These are phyloP conservation scores for Candida sp. DNA, from an alignment of 1,139 yeast species.

Conservation along the genomic window DNA sequence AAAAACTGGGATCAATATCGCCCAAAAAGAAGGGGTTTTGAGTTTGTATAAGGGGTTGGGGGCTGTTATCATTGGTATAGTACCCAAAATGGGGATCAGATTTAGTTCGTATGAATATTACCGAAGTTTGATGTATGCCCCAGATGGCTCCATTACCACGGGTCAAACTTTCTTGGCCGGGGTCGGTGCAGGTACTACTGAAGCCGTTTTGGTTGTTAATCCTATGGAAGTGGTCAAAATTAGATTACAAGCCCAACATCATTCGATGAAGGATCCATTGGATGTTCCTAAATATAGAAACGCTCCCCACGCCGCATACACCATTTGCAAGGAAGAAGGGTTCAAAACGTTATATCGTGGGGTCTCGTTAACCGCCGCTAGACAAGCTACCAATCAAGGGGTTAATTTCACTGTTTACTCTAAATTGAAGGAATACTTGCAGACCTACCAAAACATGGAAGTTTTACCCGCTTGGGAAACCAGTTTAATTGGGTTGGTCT, in stretches of 20 bases:
- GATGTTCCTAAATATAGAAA: slow-evolving; percentile 84
- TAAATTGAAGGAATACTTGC: slow-evolving; percentile 70
- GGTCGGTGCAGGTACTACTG: slow-evolving; percentile 97
- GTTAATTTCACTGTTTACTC: slow-evolving; percentile 97
- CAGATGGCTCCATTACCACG: slow-evolving; percentile 68
- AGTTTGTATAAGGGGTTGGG: slow-evolving; percentile 95
- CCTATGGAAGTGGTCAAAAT: slow-evolving; percentile 98
- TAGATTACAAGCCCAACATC: slow-evolving; percentile 93
- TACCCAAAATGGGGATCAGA: slow-evolving; percentile 97
- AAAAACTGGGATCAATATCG: slow-evolving; percentile 76
- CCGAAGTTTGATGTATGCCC: slow-evolving; percentile 63
- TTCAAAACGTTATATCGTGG: slow-evolving; percentile 88
- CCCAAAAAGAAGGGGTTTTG: slow-evolving; percentile 74
- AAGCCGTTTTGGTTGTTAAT: slow-evolving; percentile 90
- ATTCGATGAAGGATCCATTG: slow-evolving; percentile 81
- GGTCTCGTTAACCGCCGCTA: slow-evolving; percentile 91
- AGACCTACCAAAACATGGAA: slow-evolving; percentile 60
- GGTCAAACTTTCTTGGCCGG: slow-evolving; percentile 84
- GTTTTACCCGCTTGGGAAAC: slow-evolving; percentile 93
- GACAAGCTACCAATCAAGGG: slow-evolving; percentile 99
- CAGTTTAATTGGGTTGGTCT: slow-evolving; percentile 81
- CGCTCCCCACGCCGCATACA: slow-evolving; percentile 87
- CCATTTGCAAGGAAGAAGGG: slow-evolving; percentile 90
- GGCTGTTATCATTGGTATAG: slow-evolving; percentile 95
- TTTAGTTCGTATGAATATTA: slow-evolving; percentile 92